These are phyloP conservation scores for Mortierella hygrophila DNA, from an alignment of 192 early-diverging fungal genomes.

Conservation along the genomic window DNA sequence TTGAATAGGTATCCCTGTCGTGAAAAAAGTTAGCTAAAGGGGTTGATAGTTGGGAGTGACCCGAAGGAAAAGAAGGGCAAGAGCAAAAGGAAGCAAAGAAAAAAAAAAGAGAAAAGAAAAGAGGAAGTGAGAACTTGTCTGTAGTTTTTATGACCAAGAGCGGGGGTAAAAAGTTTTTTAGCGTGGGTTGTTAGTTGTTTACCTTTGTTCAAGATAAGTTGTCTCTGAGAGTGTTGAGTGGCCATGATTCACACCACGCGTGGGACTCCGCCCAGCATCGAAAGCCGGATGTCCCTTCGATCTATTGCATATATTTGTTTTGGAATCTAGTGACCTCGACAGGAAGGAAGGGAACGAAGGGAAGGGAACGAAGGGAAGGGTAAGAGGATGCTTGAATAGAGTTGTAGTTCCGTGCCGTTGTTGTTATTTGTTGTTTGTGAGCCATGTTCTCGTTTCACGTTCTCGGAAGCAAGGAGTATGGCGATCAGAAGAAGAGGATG, in stretches of 20 bases:
- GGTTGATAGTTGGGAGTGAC: background rate
- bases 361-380: no score
- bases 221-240: background rate
- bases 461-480: background rate
- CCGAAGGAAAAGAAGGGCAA: slow-evolving; percentile 2
- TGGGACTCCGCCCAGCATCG: background rate
- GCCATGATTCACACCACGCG: slow-evolving; percentile 4
- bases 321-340: no score
- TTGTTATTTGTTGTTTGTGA: background rate
- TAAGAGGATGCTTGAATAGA: no score
- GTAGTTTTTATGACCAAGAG: background rate
- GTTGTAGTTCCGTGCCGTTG: background rate
- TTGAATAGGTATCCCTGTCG: slow-evolving; percentile 5
- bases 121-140: background rate
- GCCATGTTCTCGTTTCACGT: background rate
- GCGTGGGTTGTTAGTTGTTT: background rate
- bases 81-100: slow-evolving; percentile 1
- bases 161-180: background rate
- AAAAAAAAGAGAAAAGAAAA: slow-evolving; percentile 1
- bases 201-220: background rate
- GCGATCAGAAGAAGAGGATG: background rate
- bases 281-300: background rate
- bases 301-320: background rate
- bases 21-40: background rate
- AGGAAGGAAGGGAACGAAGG: no score